Base-by-base conservation (phyloP, 2,329 filamentous ascomycete genomes). In the Allantophomopsis lycopodina region DNA sequence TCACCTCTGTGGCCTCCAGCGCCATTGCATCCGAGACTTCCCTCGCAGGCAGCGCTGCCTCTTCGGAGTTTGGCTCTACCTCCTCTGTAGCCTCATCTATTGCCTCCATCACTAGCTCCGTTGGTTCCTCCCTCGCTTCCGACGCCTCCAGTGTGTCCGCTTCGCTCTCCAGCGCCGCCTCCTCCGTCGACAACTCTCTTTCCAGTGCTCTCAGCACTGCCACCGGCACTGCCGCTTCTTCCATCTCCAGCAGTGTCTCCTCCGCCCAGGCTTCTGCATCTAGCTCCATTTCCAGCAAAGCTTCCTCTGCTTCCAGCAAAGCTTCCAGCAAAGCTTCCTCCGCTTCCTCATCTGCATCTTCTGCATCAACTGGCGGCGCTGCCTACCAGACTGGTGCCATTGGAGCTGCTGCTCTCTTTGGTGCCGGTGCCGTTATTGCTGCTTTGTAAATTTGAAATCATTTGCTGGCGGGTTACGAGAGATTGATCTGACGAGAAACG, bases 391-490 rank as follows among this genome's bases (percentile, higher is more conserved):
- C 49, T 42, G 51, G 44, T 41, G 51, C 50, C 35, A 44, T 54
- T 20, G 51, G 46, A 35, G 40, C 48, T 10, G 50, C 50, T 30
- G 52, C 50, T 40, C 42, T 54, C 1, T 51, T 54, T 15, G 52
- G 52, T 40, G 50, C 44, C 43, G 52, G 45, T 13, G 50, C 48
- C 28, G 31, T 51, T n/a, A 43, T 51, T 18, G 46, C 43, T 38
- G 50, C 46, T 28, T 28, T 28, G 23, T 28, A 28, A 28, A 28
- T 28, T 6, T 10, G 8, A 28, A 28, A 12, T 10, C 4, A 8
- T 28, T 12, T 8, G 7, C 23, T 28, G 23, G 23, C 11, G 3
- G 3, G 7, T 12, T 12, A 28, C 11, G 23, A 28, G 5, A 28
- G 8, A 8, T 7, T 28, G 23, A 12, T 28, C 10, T 12, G 23